Evolutionary conservation across 768 basidiomycete species (phyloP).

Genomic region (Tubosaeta sp.): DNA sequence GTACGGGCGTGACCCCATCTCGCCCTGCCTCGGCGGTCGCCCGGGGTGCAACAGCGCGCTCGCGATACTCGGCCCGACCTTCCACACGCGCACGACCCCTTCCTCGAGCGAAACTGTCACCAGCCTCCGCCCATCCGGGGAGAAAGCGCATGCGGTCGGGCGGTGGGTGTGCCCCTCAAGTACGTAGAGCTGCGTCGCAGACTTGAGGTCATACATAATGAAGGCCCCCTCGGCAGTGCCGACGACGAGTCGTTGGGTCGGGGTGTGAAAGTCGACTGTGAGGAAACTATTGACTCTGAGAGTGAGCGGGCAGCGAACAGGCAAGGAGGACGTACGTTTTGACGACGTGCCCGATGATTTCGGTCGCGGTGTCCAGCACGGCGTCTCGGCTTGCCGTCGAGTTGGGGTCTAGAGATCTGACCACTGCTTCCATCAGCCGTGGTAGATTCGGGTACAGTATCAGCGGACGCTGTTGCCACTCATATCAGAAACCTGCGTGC

Average conservation of each 20-base stretch:
- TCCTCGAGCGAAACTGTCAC: constrained; percentile 87
- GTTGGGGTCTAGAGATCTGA: constrained; percentile 94
- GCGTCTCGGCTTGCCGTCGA: constrained; percentile 72
- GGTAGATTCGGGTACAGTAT: constrained; percentile 83
- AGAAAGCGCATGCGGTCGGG: constrained; percentile 84
- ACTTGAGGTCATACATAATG: constrained; percentile 95
- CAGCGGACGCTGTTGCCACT: constrained; percentile 59
- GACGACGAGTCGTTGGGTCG: constrained; percentile 83
- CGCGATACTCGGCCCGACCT: constrained; percentile 84
- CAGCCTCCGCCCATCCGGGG: constrained; percentile 86
- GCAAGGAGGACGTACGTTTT: constrained; percentile 56
- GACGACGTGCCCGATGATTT: constrained; percentile 93
- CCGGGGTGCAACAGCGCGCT: constrained; percentile 85
- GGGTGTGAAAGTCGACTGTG: constrained; percentile 88
- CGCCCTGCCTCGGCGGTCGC: constrained; percentile 86
- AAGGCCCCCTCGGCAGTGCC: constrained; percentile 94
- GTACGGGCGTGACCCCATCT: constrained; percentile 77
- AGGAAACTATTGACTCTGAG: constrained; percentile 60
- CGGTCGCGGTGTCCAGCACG: constrained; percentile 86
- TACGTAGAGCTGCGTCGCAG: constrained; percentile 90
- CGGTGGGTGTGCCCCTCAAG: constrained; percentile 85
- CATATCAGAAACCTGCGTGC: neutral
- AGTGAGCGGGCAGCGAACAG: neutral
- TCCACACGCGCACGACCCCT: constrained; percentile 86
- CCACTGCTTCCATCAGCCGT: constrained; percentile 87